Evolutionary conservation across 805 yeast species (phyloP).

Genomic region (Cyberlindnera mississippiensis): DNA sequence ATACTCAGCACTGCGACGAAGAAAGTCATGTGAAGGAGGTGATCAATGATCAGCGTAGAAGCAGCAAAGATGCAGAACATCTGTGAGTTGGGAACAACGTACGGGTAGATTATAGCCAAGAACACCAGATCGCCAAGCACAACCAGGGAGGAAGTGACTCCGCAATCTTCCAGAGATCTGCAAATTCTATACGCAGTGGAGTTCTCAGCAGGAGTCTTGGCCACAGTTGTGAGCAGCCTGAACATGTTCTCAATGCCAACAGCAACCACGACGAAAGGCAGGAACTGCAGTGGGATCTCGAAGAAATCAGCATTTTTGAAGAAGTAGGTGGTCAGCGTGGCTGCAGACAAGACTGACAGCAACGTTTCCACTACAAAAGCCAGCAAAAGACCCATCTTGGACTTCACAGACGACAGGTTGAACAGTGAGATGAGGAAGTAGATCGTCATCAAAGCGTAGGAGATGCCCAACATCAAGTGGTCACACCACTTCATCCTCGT

Average conservation of each 20-base stretch:
- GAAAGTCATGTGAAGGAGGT: conserved; percentile 57
- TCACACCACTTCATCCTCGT: conserved; percentile 23
- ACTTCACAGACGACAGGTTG: conserved; percentile 40
- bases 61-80: conserved; percentile 44
- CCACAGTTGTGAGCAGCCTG: conserved; percentile 38
- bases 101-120: conserved; percentile 28
- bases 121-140: conserved; percentile 28
- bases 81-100: conserved; percentile 32
- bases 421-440: conserved; percentile 37
- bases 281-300: conserved; percentile 37
- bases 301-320: conserved; percentile 32
- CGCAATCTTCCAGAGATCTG: conserved; percentile 34
- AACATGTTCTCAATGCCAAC: conserved; percentile 47
- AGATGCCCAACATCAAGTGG: conserved; percentile 22
- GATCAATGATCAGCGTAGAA: conserved; percentile 52
- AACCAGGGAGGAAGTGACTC: conserved; percentile 36
- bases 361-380: conserved; percentile 40
- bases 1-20: conserved; percentile 62
- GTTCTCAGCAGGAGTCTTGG: conserved; percentile 39
- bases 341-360: conserved; percentile 39
- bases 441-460: conserved; percentile 28
- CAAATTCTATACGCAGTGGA: conserved; percentile 37
- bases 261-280: conserved; percentile 39
- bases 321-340: conserved; percentile 38
- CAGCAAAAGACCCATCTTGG: conserved; percentile 41